Evolutionary conservation across 2,329 filamentous ascomycete species (phyloP), one percentile per base, ranked within the genome.

Genomic region (Stenocarpella maydis): DNA sequence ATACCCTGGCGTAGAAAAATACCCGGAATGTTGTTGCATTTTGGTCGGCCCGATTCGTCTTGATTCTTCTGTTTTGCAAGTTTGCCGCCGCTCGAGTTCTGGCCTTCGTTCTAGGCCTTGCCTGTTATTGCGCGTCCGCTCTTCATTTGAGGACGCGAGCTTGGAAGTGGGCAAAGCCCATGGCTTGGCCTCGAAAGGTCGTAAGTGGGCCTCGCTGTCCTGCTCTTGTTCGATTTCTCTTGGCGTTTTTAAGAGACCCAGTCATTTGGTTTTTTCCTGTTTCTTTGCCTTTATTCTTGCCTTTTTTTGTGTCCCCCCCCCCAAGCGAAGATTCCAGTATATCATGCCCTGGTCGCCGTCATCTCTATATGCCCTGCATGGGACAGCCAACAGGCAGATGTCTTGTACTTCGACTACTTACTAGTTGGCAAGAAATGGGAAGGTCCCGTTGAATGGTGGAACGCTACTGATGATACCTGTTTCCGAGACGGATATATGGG

Each of bases 1-100:
- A 89, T 88, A 88, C 86, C 87, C 85, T 87, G 84, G 86, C 84
- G 86, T 83, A 84, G 83, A 81, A 87, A 87, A 86, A 84, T 71
- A 71, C 84, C 82, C 78, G 81, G 80, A 82, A 80, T 71, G 76
- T 78, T 81, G 75, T 79, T 81, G 81, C 82, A 83, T 85, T 80
- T 63, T 77, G 82, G 81, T 85, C 81, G 82, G 81, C 64, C 63
- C 70, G 65, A 65, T 78, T 80, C 75, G 77, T 74, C 76, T 77
- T 76, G 75, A 71, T 79, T 78, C 76, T 74, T 75, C 78, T 77
- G 75, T 76, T 78, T 74, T 74, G 77, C 34, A 74, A 75, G 72
- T 75, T 75, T 19, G 71, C 75, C 73, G 71, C 71, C 34, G 58
- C 60, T 52, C 41, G 49, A 73, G 72, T 78, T 71, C 70, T 47